Evolutionary conservation across 495 filamentous ascomycete genomes (phyloP).

Genomic region (Xylaria scruposa): DNA sequence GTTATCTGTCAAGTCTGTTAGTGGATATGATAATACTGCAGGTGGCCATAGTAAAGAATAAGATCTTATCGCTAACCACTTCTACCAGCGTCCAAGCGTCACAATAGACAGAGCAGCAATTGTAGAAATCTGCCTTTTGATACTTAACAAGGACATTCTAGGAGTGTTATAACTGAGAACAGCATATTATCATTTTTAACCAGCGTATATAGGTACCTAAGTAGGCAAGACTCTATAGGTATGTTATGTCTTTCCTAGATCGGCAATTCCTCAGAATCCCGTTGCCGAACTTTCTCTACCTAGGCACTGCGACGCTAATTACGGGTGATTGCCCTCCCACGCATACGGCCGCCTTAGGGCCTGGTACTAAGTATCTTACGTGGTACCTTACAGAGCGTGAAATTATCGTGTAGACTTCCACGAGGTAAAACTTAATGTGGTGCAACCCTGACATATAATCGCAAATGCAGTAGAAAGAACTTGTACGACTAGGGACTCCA

Average conservation of each 20-base stretch:
- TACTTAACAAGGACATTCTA: too few species aligned
- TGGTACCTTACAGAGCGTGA: neutral
- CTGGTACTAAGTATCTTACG: neutral
- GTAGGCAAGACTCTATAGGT: too few species aligned
- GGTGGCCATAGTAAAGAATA: too few species aligned
- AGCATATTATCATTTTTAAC: neutral
- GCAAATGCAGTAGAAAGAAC: neutral
- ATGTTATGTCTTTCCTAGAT: neutral
- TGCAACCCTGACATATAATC: neutral
- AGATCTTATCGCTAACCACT: too few species aligned
- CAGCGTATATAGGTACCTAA: too few species aligned
- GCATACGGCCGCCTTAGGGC: neutral
- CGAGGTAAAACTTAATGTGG: neutral
- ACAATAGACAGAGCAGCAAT: too few species aligned
- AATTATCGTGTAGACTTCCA: neutral
- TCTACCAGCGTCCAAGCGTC: too few species aligned
- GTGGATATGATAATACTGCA: too few species aligned
- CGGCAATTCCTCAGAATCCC: conserved; percentile 11
- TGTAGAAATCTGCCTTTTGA: too few species aligned
- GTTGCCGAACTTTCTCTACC: neutral
- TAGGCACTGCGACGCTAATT: neutral
- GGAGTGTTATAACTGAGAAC: neutral
- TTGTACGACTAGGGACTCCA: neutral
- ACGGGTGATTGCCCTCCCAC: neutral
- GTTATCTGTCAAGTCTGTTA: too few species aligned